These are phyloP conservation scores for Pyrenochaeta sp. DNA, from an alignment of 2,329 filamentous ascomycete species.

Conservation along the genomic window DNA sequence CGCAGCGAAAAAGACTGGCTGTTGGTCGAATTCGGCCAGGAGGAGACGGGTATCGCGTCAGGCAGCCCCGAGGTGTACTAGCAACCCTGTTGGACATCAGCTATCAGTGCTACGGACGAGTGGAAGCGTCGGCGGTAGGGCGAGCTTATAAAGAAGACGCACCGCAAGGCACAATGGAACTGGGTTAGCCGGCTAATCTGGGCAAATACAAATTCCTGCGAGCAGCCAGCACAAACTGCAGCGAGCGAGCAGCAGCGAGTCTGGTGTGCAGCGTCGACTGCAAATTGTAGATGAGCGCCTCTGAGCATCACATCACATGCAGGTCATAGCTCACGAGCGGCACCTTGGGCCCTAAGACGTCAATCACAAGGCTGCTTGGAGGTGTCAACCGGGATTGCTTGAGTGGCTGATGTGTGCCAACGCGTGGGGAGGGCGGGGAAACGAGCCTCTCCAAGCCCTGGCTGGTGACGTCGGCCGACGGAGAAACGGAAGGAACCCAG, in stretches of 20 bases:
- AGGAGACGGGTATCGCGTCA: slow-evolving; percentile 39
- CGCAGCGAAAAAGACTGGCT: slow-evolving; percentile 22
- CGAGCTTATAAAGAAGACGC: slow-evolving; percentile 33
- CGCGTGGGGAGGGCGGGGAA: slow-evolving; percentile 28
- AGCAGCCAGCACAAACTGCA: slow-evolving; percentile 7
- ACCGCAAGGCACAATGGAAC: slow-evolving; percentile 25
- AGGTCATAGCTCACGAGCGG: slow-evolving; percentile 25
- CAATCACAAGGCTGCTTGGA: slow-evolving; percentile 15
- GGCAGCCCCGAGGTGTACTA: slow-evolving; percentile 41
- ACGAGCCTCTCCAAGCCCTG: not conserved
- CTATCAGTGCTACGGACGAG: slow-evolving; percentile 47
- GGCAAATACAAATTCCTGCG: slow-evolving; percentile 20
- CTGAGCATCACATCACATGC: slow-evolving; percentile 17
- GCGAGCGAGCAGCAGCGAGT: slow-evolving; percentile 7
- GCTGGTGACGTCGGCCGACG: slow-evolving; percentile 28
- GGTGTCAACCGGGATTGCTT: slow-evolving; percentile 8
- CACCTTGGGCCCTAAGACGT: slow-evolving; percentile 3
- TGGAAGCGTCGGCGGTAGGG: slow-evolving; percentile 43
- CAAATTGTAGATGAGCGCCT: not conserved
- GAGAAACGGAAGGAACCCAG: slow-evolving; percentile 25
- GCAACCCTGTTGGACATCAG: slow-evolving; percentile 36
- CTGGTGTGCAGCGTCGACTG: not conserved
- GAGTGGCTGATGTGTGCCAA: slow-evolving; percentile 15
- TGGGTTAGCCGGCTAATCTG: slow-evolving; percentile 40
- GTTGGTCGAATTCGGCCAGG: slow-evolving; percentile 45